Conservation (phyloP, 257 asterid species). For the Asclepias syriaca region DNA sequence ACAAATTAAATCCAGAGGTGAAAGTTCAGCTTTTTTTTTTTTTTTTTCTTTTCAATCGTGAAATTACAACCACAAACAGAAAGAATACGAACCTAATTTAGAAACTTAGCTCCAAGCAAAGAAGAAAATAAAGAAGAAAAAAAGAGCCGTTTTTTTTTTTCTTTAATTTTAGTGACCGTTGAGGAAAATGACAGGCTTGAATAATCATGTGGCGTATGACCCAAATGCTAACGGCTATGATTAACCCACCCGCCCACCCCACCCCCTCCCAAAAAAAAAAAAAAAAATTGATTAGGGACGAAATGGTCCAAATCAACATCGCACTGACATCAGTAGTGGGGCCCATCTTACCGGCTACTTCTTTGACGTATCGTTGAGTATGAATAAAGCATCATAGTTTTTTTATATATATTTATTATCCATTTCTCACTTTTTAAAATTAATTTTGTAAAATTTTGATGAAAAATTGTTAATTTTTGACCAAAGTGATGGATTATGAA, state of each 20-base stretch:
- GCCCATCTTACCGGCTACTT: background rate
- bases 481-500: too few species aligned
- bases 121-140: background rate
- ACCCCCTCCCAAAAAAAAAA: too few species aligned
- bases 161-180: slow-evolving; percentile 18
- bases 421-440: too few species aligned
- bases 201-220: slow-evolving; percentile 15
- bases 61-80: slow-evolving; percentile 14
- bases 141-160: slow-evolving; percentile 29
- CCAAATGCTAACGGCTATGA: slow-evolving; percentile 28
- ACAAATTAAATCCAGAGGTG: background rate
- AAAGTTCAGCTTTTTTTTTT: too few species aligned
- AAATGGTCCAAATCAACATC: slow-evolving; percentile 13
- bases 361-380: background rate
- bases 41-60: background rate
- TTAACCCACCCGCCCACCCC: background rate
- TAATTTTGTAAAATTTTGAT: too few species aligned
- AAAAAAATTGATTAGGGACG: background rate
- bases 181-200: slow-evolving; percentile 32
- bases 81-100: background rate
- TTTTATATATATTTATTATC: too few species aligned
- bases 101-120: too few species aligned
- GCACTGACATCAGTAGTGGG: slow-evolving; percentile 12
- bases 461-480: too few species aligned
- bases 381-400: background rate